Evolutionary conservation across 495 filamentous ascomycete genomes (phyloP), one percentile per base, ranked within the genome.

Genomic region (Annulohypoxylon nitens): DNA sequence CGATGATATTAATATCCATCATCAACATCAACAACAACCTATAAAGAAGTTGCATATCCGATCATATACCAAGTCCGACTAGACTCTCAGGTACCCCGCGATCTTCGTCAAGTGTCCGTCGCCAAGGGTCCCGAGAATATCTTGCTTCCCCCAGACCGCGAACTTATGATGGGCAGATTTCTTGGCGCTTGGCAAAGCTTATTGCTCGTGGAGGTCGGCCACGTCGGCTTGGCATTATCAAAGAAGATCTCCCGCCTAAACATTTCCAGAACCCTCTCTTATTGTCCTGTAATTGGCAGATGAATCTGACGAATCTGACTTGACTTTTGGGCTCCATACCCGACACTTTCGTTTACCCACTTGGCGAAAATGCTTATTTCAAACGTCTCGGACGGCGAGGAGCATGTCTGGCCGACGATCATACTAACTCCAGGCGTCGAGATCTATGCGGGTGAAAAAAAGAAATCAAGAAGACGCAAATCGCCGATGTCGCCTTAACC

Each of bases 101-200:
- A 69, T 65, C 70, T 65, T 74, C 37, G 61, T 47, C 61, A 57
- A 43, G 63, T 63, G 39, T 16, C 39, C 61, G 61, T 63, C 62
- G 66, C 66, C 66, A 74, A 70, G 66, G 18, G 51, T 57, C 66
- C 66, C 57, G 65, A 74, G 66, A 57, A 74, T 62, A 59, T 53
- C 68, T 71, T 75, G 58, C 63, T 64, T 75, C 41, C 60, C 60
- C 61, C 67, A 64, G 54, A 23, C 67, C 39, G 59, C 55, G 34
- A 61, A 61, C 51, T 43, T 73, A 60, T 62, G 60, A 48, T 67
- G 48, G 50, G 53, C 71, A 51, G 16, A 12, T 58, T 58, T 54
- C 71, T 67, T 66, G 67, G 47, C 62, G 39, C 77, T 78, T 78
- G 77, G 77, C 77, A 78, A 78, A 77, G 77, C 77, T 78, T 78